Evolutionary conservation across 1,284 basidiomycete genomes (phyloP).

Genomic region (Schizophyllum commune): DNA sequence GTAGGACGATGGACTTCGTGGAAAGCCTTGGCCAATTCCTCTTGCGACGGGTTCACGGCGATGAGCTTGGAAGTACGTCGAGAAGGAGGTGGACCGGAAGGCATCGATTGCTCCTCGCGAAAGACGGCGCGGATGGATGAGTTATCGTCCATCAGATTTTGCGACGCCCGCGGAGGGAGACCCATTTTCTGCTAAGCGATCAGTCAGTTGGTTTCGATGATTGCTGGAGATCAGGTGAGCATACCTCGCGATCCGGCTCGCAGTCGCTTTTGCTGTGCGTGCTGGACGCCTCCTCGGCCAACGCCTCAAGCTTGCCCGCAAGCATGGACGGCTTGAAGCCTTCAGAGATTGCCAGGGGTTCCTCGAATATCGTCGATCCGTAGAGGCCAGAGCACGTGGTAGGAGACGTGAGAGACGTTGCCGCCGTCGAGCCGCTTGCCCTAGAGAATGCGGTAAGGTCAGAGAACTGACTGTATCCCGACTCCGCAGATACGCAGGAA

Average conservation of each 20-base stretch:
- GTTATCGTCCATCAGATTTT: not conserved
- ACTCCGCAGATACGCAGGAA: not conserved
- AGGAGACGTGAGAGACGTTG: not conserved
- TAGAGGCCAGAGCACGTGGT: not conserved
- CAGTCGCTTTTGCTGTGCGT: not conserved
- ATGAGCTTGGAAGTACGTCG: not conserved
- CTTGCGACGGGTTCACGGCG: not conserved
- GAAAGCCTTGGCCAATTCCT: not conserved
- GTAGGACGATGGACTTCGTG: not conserved
- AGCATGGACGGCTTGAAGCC: not conserved
- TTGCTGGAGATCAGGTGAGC: not conserved
- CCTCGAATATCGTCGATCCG: not conserved
- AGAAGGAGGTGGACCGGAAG: not conserved
- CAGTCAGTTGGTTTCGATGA: no score
- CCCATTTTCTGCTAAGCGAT: no score
- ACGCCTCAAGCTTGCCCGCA: not conserved
- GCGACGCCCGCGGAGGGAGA: not conserved
- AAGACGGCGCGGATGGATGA: not conserved
- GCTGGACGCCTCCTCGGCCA: not conserved
- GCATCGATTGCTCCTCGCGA: no score
- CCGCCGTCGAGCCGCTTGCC: not conserved
- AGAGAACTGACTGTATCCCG: not conserved
- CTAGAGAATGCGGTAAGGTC: not conserved
- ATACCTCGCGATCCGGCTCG: not conserved
- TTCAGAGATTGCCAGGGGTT: not conserved